A percentile compares a stretch with the other conserved stretches of the same genome.
These are phyloP conservation scores for Fonsecaea multimorphosa DNA, from an alignment of 2,329 filamentous ascomycete species.

Conservation along the genomic window DNA sequence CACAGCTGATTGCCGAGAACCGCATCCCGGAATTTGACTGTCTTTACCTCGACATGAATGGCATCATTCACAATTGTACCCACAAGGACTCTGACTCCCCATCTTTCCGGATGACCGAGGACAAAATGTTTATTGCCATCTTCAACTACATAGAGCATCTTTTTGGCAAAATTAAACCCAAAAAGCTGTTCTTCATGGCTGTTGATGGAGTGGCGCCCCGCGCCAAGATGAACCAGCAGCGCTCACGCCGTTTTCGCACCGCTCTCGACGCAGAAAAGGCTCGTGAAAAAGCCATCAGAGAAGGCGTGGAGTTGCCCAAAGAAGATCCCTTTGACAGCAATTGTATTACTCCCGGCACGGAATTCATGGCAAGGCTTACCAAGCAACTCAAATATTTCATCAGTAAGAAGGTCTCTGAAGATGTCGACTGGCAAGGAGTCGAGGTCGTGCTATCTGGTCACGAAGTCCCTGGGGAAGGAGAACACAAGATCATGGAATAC, in stretches of 20 bases:
- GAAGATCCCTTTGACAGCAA: slow-evolving; percentile 98
- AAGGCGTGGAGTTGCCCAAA: slow-evolving; percentile 91
- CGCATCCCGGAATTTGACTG: slow-evolving; percentile 99
- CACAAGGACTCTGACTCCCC: slow-evolving; percentile 94
- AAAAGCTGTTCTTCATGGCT: slow-evolving; percentile 99
- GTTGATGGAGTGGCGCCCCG: slow-evolving; percentile 96
- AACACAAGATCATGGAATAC: slow-evolving; percentile 99
- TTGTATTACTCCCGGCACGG: slow-evolving; percentile 94
- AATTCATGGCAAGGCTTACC: slow-evolving; percentile 97
- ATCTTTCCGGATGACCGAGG: slow-evolving; percentile 90
- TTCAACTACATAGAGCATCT: slow-evolving; percentile 99
- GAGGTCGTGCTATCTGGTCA: slow-evolving; percentile 96
- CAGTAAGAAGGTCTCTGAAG: slow-evolving; percentile 97
- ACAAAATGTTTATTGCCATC: slow-evolving; percentile 99
- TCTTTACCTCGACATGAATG: slow-evolving; percentile 90
- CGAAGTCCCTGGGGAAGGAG: slow-evolving; percentile 95
- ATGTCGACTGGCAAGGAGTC: slow-evolving; percentile 95
- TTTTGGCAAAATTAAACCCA: slow-evolving; percentile 98
- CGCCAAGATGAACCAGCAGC: slow-evolving; percentile 99
- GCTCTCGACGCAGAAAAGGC: slow-evolving; percentile 88
- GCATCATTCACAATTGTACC: slow-evolving; percentile 99
- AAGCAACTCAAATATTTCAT: slow-evolving; percentile 96
- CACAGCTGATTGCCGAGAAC: slow-evolving; percentile 97
- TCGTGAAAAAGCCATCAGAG: slow-evolving; percentile 86
- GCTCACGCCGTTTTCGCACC: slow-evolving; percentile 90